Base-by-base conservation (phyloP, 208 protist genomes). In the Novymonas esmeraldas region DNA sequence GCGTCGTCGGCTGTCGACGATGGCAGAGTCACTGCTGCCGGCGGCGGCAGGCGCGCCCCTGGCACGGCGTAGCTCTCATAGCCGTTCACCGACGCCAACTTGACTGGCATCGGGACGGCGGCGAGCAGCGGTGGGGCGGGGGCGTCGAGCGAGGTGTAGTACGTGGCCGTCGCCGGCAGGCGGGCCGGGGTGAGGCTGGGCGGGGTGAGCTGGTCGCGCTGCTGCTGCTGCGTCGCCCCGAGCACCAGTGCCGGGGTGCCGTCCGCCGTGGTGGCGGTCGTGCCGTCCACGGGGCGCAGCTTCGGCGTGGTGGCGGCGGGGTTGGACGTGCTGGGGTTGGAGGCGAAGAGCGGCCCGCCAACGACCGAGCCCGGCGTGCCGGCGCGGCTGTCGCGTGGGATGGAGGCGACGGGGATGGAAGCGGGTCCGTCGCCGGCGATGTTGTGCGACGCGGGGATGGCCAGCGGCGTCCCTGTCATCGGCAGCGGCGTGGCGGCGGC, bases 31-130 rank as follows among this genome's bases (percentile, higher is more conserved):
- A n/a, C n/a, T n/a, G n/a, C n/a, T n/a, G n/a, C n/a, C 36, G 41
- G 49, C 9, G 56, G 44, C 7, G 73, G 67, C 16, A 46, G 39
- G 26, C 18, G 33, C 58, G 38, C 57, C 18, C 59, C 59, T 3
- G 41, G 55, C 42, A 76, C 76, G 29, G 64, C 72, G 63, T 76
- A 76, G 72, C 67, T 79, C 20, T 59, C 61, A 28, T 76, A 73
- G 7, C 61, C 65, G 39, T 68, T 70, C 33, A 55, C 48, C 4
- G 76, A 48, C 0, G 44, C 31, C 3, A 69, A 14, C 16, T 64
- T 79, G 13, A 73, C 2, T 6, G 66, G 51, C 50, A 85, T 24
- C 60, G 70, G 67, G 7, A 63, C 18, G 2, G 59, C 54, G 0
- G 66, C 59, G 24, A 54, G 52, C 1, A 59, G 10, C 24, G 82